Evolutionary conservation across 179 eudicot species (phyloP), one percentile per base, ranked within the genome.

Genomic region (Beta corolliflora): DNA sequence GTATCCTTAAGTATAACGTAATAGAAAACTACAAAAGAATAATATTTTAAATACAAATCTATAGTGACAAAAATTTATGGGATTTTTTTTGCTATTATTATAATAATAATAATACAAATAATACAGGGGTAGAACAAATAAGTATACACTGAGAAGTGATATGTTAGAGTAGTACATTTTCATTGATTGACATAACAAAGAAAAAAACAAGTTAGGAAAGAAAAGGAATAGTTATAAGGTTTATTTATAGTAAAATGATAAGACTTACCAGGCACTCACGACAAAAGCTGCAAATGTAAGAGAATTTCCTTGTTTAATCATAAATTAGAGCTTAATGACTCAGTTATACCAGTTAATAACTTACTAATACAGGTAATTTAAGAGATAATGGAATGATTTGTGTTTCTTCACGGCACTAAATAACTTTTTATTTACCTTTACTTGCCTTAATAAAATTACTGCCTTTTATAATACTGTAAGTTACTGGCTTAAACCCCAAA

Each of bases 341-440:
- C 82, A 56, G 3, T 58, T 69, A 53, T 36, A 78, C 29, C n/a
- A 41, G 46, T 79, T 56, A 71, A 46, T 71, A 7, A 19, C 60
- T 14, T 59, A 58, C 61, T 79, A 60, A 64, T 79, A 58, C 3
- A 19, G 71, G 48, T 71, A 76, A 59, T 58, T 13, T 41, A 21
- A 12, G 71, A 36, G 12, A 41, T n/a, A 44, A 19, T 31, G 18
- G 44, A 81, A 31, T 65, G 5, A 55, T 4, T 75, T 73, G 48
- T 68, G 14, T 81, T 82, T 71, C 73, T 77, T 61, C 58, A 82
- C 84, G 78, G n/a, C 84, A 77, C 67, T 9, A 52, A 72, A 77
- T 68, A 64, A 75, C 29, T 50, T 63, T 56, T 21, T 5, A 50
- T 64, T 53, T 54, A 74, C 54, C 77, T 53, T 56, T 53, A 68